Percentiles rank a stretch among this genome's conserved stretches.
Evolutionary conservation across 2,329 filamentous ascomycete genomes (phyloP).

Genomic region (Fusarium pininemorale): DNA sequence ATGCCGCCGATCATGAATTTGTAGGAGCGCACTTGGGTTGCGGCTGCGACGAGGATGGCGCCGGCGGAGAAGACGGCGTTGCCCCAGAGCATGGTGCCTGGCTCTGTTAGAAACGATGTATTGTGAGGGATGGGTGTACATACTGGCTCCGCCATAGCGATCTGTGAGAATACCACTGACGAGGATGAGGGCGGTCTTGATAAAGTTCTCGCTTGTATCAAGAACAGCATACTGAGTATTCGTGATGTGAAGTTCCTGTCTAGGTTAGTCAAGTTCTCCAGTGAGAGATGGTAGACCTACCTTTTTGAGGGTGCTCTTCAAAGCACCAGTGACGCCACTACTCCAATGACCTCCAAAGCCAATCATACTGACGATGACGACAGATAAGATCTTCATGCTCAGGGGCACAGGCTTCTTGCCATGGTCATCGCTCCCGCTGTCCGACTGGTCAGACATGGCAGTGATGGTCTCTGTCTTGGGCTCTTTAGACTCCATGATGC

Average conservation of each 20-base stretch:
- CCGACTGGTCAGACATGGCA: slow-evolving; percentile 17
- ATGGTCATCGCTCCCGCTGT: slow-evolving; percentile 23
- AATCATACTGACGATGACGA: slow-evolving; percentile 62
- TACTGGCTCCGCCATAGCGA: slow-evolving; percentile 65
- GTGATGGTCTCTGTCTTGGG: slow-evolving; percentile 4
- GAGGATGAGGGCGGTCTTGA: slow-evolving; percentile 65
- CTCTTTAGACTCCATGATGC: slow-evolving; percentile 15
- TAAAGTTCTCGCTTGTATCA: slow-evolving; percentile 69
- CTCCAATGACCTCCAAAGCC: slow-evolving; percentile 70
- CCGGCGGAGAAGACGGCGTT: slow-evolving; percentile 68
- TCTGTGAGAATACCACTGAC: slow-evolving; percentile 65
- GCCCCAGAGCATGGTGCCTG: slow-evolving; percentile 66
- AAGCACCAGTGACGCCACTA: slow-evolving; percentile 66
- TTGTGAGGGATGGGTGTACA: background rate
- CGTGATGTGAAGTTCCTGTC: slow-evolving; percentile 63
- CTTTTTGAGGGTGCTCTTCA: slow-evolving; percentile 70
- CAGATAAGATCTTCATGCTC: slow-evolving; percentile 49
- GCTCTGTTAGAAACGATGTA: background rate
- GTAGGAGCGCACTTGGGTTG: slow-evolving; percentile 64
- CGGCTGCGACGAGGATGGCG: slow-evolving; percentile 66
- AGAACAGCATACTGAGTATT: slow-evolving; percentile 68
- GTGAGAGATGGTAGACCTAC: background rate
- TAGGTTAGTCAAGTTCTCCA: background rate
- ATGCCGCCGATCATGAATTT: slow-evolving; percentile 68
- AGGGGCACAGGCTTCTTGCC: slow-evolving; percentile 39